These are phyloP conservation scores for Phytopythium ostracodes DNA, from an alignment of 352 stramenopile genomes.

Conservation along the genomic window DNA sequence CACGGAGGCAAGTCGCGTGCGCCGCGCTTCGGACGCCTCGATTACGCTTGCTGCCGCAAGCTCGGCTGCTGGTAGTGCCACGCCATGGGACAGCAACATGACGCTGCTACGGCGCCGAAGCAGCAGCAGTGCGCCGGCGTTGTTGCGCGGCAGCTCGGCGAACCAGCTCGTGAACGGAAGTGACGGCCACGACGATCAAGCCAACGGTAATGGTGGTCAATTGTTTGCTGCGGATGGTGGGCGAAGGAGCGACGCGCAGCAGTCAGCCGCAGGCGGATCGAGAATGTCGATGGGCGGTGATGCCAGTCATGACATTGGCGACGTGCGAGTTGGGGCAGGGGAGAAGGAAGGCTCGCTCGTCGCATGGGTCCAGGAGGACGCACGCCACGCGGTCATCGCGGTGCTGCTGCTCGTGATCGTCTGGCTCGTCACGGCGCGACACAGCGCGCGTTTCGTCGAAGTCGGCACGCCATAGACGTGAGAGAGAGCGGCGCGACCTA, in stretches of 20 bases:
- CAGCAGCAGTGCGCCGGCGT: slow-evolving; percentile 21
- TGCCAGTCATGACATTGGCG: slow-evolving; percentile 15
- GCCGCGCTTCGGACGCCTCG: slow-evolving; percentile 13
- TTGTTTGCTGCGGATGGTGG: background rate
- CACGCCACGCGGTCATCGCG: slow-evolving; percentile 58
- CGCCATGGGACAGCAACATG: slow-evolving; percentile 35
- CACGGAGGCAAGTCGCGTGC: slow-evolving; percentile 60
- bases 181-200: slow-evolving; percentile 13
- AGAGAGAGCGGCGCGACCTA: background rate
- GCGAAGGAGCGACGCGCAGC: slow-evolving; percentile 5
- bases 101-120: slow-evolving; percentile 29
- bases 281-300: slow-evolving; percentile 14
- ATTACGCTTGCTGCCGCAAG: background rate
- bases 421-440: slow-evolving; percentile 48
- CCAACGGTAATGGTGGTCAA: slow-evolving; percentile 9
- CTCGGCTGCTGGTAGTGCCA: slow-evolving; percentile 18
- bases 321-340: slow-evolving; percentile 20
- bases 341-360: slow-evolving; percentile 70
- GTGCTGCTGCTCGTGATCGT: slow-evolving; percentile 52
- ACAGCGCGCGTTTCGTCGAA: slow-evolving; percentile 13
- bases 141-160: slow-evolving; percentile 10
- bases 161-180: background rate
- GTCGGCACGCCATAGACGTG: slow-evolving; percentile 12
- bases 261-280: background rate
- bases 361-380: slow-evolving; percentile 62